Evolutionary conservation across 176 grass and related monocot genomes (phyloP).

Genomic region (barley (Hordeum vulgare)): DNA sequence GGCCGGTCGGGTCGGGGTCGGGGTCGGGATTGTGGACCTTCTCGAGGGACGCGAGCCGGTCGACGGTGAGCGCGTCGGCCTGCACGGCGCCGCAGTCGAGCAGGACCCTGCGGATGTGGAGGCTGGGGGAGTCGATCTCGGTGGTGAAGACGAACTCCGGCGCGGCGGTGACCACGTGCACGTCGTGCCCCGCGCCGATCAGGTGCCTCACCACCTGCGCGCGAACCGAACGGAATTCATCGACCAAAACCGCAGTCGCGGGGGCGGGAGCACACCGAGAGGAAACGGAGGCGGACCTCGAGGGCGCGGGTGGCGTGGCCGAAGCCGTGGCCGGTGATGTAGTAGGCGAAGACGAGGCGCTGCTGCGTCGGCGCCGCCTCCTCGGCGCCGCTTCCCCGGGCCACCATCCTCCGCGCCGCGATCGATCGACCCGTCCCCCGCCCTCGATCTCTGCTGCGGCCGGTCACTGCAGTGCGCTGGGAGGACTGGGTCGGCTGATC

Average conservation of each 20-base stretch:
- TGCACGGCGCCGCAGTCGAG: conserved; percentile 98
- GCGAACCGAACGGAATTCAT: background rate
- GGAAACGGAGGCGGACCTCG: conserved; percentile 39
- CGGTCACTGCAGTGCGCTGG: background rate
- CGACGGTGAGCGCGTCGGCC: conserved; percentile 95
- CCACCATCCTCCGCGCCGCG: conserved; percentile 34
- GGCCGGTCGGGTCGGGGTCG: background rate
- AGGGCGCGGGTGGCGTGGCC: conserved; percentile 91
- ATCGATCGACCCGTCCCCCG: background rate
- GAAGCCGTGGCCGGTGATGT: conserved; percentile 96
- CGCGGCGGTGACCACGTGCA: conserved; percentile 83
- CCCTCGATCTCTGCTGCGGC: background rate
- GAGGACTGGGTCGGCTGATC: background rate
- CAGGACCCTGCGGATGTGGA: conserved; percentile 90
- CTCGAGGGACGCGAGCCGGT: conserved; percentile 84
- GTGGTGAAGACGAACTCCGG: conserved; percentile 97
- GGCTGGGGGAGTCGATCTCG: conserved; percentile 61
- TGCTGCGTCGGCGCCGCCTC: conserved; percentile 9
- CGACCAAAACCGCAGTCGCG: background rate
- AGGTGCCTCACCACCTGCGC: conserved; percentile 88
- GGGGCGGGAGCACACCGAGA: background rate
- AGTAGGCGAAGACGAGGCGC: conserved; percentile 79
- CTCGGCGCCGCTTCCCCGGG: conserved; percentile 13
- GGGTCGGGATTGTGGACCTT: conserved; percentile 35
- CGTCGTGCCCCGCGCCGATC: conserved; percentile 73